Evolutionary conservation across 225 moss, liverwort and hornwort species (phyloP).

Genomic region (Climacium dendroides): DNA sequence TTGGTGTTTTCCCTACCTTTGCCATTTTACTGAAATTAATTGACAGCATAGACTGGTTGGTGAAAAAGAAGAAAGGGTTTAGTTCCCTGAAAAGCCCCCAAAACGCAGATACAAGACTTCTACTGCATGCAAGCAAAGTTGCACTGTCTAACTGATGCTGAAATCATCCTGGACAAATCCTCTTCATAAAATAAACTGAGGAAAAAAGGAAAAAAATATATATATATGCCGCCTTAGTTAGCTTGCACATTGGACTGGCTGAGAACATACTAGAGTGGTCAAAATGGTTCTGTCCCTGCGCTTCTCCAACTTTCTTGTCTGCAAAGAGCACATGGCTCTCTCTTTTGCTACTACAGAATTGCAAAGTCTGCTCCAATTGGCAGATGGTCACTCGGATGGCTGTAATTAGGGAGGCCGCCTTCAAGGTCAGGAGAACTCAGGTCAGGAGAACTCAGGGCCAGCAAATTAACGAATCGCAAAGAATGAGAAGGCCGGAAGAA

Average conservation of each 20-base stretch:
- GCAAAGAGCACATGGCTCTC: not conserved
- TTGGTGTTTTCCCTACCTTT: not conserved
- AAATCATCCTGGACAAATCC: not conserved
- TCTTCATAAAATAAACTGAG: not conserved
- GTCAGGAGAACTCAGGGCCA: constrained; percentile 53
- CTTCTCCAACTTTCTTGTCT: not conserved
- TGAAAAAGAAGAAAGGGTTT: not conserved
- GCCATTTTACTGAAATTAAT: not conserved
- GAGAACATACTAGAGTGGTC: not conserved
- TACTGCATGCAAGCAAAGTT: not conserved
- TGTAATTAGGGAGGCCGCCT: constrained; percentile 63
- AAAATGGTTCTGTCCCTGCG: not conserved
- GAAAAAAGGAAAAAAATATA: not conserved
- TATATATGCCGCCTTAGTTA: not conserved
- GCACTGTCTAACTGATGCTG: not conserved
- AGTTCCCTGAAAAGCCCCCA: not conserved
- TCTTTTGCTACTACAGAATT: not conserved
- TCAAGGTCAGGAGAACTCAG: constrained; percentile 40
- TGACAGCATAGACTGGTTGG: not conserved
- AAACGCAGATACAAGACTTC: not conserved
- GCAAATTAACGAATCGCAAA: constrained; percentile 33
- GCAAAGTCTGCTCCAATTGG: constrained; percentile 79
- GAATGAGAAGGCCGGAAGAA: constrained; percentile 55
- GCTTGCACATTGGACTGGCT: not conserved
- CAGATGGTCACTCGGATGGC: constrained; percentile 86